phyloP scores from a whole-genome alignment of 768 basidiomycete species.

The Auriscalpium vulgare region DNA sequence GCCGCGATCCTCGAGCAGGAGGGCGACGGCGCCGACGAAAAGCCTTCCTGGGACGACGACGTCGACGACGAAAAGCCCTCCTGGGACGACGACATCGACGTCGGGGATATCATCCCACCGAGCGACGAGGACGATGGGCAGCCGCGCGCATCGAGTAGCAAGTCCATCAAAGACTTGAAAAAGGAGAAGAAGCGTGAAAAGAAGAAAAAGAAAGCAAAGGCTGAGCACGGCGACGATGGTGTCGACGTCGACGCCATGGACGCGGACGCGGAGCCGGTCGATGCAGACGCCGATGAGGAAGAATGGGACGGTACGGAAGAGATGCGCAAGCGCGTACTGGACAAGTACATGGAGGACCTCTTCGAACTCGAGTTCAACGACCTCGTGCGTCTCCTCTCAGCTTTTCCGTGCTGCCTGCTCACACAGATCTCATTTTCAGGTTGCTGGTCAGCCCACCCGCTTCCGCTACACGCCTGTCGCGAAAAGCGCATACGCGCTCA shows the following conservation, averaged over 20 bases:
- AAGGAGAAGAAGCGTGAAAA: slow-evolving; percentile 48
- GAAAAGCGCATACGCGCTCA: slow-evolving; percentile 56
- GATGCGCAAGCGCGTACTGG: slow-evolving; percentile 74
- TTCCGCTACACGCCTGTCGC: slow-evolving; percentile 84
- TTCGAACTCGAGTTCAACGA: slow-evolving; percentile 93
- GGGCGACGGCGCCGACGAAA: slow-evolving; percentile 33
- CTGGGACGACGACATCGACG: slow-evolving; percentile 89
- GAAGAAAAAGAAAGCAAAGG: slow-evolving; percentile 38
- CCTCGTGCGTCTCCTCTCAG: slow-evolving; percentile 47
- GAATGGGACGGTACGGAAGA: slow-evolving; percentile 89
- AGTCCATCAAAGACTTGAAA: slow-evolving; percentile 6
- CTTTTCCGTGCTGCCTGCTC: neutral
- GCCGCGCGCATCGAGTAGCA: neutral
- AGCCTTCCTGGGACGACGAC: too few species aligned
- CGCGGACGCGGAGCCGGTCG: slow-evolving; percentile 57
- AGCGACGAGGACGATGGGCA: slow-evolving; percentile 22
- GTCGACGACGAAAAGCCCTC: slow-evolving; percentile 73
- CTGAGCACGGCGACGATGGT: slow-evolving; percentile 38
- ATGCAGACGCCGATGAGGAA: slow-evolving; percentile 46
- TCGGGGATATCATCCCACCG: slow-evolving; percentile 49
- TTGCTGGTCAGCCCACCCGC: slow-evolving; percentile 83
- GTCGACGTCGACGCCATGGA: slow-evolving; percentile 41
- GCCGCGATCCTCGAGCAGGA: slow-evolving; percentile 57
- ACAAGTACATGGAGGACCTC: slow-evolving; percentile 88
- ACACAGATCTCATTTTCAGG: slow-evolving; percentile 35